Evolutionary conservation across 257 asterid species (phyloP), one percentile per base, ranked within the genome.

Genomic region (Phtheirospermum japonicum): DNA sequence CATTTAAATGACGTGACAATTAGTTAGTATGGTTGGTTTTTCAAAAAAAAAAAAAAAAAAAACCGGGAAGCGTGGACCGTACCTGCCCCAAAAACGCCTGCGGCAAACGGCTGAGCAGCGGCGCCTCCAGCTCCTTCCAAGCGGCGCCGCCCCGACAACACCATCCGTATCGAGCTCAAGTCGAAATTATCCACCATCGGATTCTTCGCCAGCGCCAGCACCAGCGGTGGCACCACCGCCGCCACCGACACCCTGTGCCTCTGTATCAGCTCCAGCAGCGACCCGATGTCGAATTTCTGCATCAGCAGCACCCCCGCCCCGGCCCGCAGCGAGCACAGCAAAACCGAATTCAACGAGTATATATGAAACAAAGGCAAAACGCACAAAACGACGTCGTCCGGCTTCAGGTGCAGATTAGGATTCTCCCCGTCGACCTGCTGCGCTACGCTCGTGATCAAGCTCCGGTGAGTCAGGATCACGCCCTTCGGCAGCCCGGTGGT

Each of bases 61-160:
- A 39, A 13, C 4, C 12, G 50, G 57, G 66, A 53, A 9, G 26
- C 39, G 50, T 52, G 49, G 14, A 53, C 18, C 32, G 17, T 75
- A 88, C 96, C 96, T 89, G 96, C 12, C 94, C 96, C 0, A 89
- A 77, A n/a, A 79, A 67, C 19, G 96, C 96, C 61, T 82, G 93
- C n/a, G 96, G 95, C 69, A 89, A 37, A 2, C 90, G 81, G 64
- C 66, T 59, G 56, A 61, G 87, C 5, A 89, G 75, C 6, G 94
- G 94, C 46, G 60, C 74, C 56, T 86, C 96, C 57, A 89, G 78
- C 64, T 84, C 96, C 81, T 80, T 86, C 56, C 96, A 4, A 89
- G 83, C 70, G 96, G 95, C 36, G 96, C 96, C 6, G 96, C 96
- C 31, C 96, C 0, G 93, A 89, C 65, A 86, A 4, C 70, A 89